Evolutionary conservation across 208 protist species (phyloP), one percentile per base, ranked within the genome.

Genomic region (Trypanosoma lewisi): DNA sequence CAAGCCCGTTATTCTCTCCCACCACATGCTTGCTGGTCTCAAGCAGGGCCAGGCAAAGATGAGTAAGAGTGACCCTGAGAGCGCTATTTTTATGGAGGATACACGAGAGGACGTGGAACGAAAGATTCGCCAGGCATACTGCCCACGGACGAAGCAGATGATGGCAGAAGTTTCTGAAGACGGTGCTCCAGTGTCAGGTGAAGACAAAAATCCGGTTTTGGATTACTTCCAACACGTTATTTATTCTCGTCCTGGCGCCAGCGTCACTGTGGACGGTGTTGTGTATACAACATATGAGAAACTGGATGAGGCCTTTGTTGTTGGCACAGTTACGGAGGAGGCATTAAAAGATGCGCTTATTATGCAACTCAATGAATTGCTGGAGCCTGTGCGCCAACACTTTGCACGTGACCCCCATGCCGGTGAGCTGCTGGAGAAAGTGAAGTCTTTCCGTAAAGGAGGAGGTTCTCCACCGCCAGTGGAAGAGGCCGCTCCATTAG

Each of bases 41-140:
- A 94, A 95, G 61, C 76, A 98, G 65, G 96, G 97, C 0, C 94
- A 98, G 67, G 88, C 86, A 36, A 99, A 99, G 77, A 99, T 99
- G 98, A 98, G 91, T 61, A 99, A 99, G 78, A 98, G 94, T 31
- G 93, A 99, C 67, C 96, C 97, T 12, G 95, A 99, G 62, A 98
- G 96, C 52, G 98, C 99, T 55, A 99, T 99, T 60, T 99, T 99
- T 70, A 99, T 99, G 97, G 98, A 99, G 70, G 98, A 99, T 70
- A 80, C 74, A 42, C 75, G 57, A 12, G 94, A 96, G 59, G 97
- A 99, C 45, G 97, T 99, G 4, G 82, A 80, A 14, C 77, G 82
- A 8, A 99, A 99, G 76, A 96, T 99, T 34, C 72, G 72, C 1
- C 82, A 93, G 34, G 97, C 97, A 7, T 98, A 94, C 79, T 99